Conservation (phyloP, 768 basidiomycete genomes). For the Mycena chlorophos region DNA sequence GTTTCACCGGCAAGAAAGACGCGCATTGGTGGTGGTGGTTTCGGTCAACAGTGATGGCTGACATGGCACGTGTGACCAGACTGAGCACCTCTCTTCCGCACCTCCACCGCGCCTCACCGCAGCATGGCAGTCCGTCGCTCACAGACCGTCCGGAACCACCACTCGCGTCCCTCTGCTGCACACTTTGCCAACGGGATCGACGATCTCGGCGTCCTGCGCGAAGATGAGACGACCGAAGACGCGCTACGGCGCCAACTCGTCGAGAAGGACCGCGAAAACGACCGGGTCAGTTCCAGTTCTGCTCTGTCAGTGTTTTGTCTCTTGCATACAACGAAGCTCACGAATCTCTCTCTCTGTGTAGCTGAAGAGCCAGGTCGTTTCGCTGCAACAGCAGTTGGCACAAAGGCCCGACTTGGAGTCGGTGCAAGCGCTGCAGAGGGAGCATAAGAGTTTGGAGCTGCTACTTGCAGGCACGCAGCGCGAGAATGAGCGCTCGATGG, state of each 20-base stretch:
- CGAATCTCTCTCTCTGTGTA: constrained; percentile 27
- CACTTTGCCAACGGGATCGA: constrained; percentile 39
- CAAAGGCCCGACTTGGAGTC: constrained; percentile 68
- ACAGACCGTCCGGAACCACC: constrained; percentile 60
- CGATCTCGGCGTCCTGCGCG: constrained; percentile 61
- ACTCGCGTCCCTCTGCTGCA: constrained; percentile 52
- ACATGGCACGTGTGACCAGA: background rate
- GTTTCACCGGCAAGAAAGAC: no score
- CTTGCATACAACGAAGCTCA: background rate
- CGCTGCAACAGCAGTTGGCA: constrained; percentile 64
- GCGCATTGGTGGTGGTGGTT: no score
- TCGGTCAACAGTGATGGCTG: no score
- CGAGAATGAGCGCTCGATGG: constrained; percentile 85
- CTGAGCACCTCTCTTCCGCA: background rate
- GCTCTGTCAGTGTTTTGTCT: background rate
- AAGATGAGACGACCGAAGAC: constrained; percentile 63
- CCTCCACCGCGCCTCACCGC: constrained; percentile 23
- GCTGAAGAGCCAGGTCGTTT: constrained; percentile 63
- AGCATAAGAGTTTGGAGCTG: constrained; percentile 74
- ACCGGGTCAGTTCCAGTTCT: constrained; percentile 50
- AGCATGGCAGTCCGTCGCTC: constrained; percentile 50
- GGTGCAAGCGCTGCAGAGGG: constrained; percentile 66
- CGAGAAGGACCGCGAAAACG: constrained; percentile 70
- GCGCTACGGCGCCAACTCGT: constrained; percentile 60
- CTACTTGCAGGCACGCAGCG: constrained; percentile 78